Base-by-base conservation (phyloP, 208 protist species). In the Naegleria gruberi region DNA sequence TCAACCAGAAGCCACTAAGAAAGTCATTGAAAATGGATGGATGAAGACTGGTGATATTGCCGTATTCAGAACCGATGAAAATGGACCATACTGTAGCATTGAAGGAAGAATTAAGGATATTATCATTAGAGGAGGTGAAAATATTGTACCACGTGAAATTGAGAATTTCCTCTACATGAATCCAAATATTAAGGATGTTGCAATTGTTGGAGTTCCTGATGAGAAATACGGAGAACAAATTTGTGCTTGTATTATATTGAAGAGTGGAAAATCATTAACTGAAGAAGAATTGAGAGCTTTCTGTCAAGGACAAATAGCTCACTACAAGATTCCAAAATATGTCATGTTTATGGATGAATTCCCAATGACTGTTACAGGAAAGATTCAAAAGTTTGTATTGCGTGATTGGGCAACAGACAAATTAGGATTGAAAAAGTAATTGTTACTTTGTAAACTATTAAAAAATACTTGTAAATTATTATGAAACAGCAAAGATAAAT, bases 121-220 rank as follows among this genome's bases (percentile, higher is more conserved):
- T 55, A 94, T 96, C 55, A 95, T 95, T 45, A 57, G 94, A 30
- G 94, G 94, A 65, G 94, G 94, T 0, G 94, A 96, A 86, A 96
- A 96, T 45, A 94, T 96, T 43, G 94, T 90, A 44, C 94, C 94
- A 37, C 19, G 91, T 10, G 94, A 95, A 83, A 91, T 96, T 23
- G 94, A 96, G 57, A 92, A 93, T 6, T 90, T 94, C 84, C 46
- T 95, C n/a, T 92, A 91, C 40, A 88, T 40, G 15, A 90, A 94
- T 74, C 46, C 88, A 37, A 86, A 65, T 0, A 46, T 94, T 34
- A 51, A 85, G 8, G 88, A 94, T 42, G 92, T 94, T 4, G 55
- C 91, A 17, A 89, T 94, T 26, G 90, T 94, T 87, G 93, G 93
- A 43, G 91, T 94, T 41, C 86, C 90, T 37, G 91, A 93, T 57